phyloP scores from a whole-genome alignment of 441 rosid species.

The Lepidium campestre region DNA sequence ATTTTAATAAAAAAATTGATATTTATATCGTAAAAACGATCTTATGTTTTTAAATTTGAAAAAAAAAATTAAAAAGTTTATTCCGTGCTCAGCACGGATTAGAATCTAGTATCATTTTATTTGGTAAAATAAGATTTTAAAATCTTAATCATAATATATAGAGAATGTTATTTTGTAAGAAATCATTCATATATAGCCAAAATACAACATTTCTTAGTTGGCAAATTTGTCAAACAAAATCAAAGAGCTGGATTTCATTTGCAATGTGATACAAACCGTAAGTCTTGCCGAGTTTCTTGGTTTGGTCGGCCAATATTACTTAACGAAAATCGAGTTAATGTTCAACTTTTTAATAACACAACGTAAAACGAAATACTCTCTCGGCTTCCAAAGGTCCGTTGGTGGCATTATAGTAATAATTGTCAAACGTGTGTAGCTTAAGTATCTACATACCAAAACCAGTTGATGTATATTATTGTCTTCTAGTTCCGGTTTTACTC shows the following conservation, averaged over 20 bases:
- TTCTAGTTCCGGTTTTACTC: conserved; percentile 25
- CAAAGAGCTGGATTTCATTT: conserved; percentile 1
- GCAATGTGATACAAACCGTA: conserved; percentile 10
- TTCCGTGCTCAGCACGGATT: too few relatives aligned
- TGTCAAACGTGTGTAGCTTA: not conserved
- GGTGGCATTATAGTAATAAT: not conserved
- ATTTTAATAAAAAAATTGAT: too few relatives aligned
- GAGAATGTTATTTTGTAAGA: not conserved
- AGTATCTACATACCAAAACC: not conserved
- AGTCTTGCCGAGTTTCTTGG: conserved; percentile 18
- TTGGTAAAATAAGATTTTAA: too few relatives aligned
- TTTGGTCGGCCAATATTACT: conserved; percentile 22
- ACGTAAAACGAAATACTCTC: not conserved
- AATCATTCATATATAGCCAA: not conserved
- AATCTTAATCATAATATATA: not conserved
- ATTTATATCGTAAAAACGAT: too few relatives aligned
- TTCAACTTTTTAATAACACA: conserved; percentile 4
- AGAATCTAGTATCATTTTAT: too few relatives aligned
- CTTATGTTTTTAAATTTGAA: too few relatives aligned
- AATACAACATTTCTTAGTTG: not conserved
- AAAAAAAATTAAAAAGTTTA: too few relatives aligned
- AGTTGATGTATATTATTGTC: conserved; percentile 10
- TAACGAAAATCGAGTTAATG: not conserved
- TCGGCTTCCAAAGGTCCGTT: not conserved
- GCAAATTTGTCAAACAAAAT: conserved; percentile 2